Percentiles rank a stretch among this genome's conserved stretches.
Conservation (phyloP, 495 filamentous ascomycete species). For the Filosporella fistucella region DNA sequence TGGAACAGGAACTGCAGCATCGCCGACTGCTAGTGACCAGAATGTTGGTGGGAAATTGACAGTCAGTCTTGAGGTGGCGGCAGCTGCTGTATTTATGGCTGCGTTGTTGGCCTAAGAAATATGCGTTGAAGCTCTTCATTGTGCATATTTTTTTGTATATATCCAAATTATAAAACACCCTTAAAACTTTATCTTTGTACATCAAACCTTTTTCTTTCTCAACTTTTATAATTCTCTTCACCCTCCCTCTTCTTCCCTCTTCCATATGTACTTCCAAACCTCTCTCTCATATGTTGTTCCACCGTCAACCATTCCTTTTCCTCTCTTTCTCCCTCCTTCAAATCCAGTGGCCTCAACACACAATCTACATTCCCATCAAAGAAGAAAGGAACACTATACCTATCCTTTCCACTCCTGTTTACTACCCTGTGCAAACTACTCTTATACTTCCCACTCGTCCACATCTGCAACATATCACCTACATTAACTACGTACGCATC, state of each 20-base stretch:
- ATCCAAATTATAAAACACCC: too few relatives aligned
- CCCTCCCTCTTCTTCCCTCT: conserved; percentile 15
- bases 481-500: conserved; percentile 48
- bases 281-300: conserved; percentile 33
- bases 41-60: background rate
- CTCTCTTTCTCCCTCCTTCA: conserved; percentile 11
- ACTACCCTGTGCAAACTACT: conserved; percentile 38
- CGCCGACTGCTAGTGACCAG: background rate
- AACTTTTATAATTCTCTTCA: conserved; percentile 10
- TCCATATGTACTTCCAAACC: conserved; percentile 30
- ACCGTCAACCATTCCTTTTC: conserved; percentile 26
- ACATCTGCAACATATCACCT: conserved; percentile 35
- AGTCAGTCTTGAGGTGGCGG: too few relatives aligned
- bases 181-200: too few relatives aligned
- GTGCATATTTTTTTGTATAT: too few relatives aligned
- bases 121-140: too few relatives aligned
- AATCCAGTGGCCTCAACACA: conserved; percentile 30
- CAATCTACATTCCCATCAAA: conserved; percentile 25
- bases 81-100: too few relatives aligned
- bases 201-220: background rate
- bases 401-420: conserved; percentile 36
- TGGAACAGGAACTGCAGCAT: background rate
- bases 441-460: conserved; percentile 37
- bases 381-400: conserved; percentile 41
- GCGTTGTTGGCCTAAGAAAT: too few relatives aligned